phyloP scores from a whole-genome alignment of 768 basidiomycete species.

The Boletus subcaerulescens region DNA sequence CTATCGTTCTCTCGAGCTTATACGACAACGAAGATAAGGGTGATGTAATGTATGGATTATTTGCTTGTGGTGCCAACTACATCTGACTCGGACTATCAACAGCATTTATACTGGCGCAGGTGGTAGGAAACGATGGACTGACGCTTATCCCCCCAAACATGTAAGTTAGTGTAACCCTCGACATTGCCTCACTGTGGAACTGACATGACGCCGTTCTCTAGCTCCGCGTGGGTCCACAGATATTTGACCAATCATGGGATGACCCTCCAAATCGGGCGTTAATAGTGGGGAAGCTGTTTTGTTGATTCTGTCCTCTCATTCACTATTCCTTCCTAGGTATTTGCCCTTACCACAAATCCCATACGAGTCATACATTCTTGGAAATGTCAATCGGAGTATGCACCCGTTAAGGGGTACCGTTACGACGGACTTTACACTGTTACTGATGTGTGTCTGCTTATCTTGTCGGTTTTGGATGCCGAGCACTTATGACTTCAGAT shows the following conservation, averaged over 20 bases:
- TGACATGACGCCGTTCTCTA: conserved; percentile 1
- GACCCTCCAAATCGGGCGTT: conserved; percentile 11
- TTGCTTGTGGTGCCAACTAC: not conserved
- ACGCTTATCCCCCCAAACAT: conserved; percentile 14
- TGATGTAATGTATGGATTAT: conserved; percentile 22
- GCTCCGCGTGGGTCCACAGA: conserved; percentile 23
- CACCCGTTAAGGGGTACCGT: conserved; percentile 25
- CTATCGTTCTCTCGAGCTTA: conserved; percentile 17
- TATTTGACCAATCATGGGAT: conserved; percentile 23
- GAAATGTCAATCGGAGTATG: conserved; percentile 21
- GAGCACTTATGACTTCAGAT: conserved; percentile 5
- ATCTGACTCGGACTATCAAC: not conserved
- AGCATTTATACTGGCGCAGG: conserved; percentile 31
- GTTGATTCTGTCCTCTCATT: not conserved
- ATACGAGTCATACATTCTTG: conserved; percentile 29
- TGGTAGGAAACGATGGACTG: conserved; percentile 12
- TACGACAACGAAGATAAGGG: conserved; percentile 29
- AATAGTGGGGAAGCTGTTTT: conserved; percentile 9
- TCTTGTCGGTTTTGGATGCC: not conserved
- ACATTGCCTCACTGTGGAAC: not conserved
- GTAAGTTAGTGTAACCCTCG: conserved; percentile 11
- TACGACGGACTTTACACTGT: conserved; percentile 33
- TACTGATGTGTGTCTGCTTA: conserved; percentile 11
- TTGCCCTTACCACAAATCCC: conserved; percentile 14
- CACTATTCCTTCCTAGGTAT: conserved; percentile 12